Percentiles rank a stretch among this genome's conserved stretches.
phyloP scores from a whole-genome alignment of 257 asterid genomes.

The Solanum clarkiae region DNA sequence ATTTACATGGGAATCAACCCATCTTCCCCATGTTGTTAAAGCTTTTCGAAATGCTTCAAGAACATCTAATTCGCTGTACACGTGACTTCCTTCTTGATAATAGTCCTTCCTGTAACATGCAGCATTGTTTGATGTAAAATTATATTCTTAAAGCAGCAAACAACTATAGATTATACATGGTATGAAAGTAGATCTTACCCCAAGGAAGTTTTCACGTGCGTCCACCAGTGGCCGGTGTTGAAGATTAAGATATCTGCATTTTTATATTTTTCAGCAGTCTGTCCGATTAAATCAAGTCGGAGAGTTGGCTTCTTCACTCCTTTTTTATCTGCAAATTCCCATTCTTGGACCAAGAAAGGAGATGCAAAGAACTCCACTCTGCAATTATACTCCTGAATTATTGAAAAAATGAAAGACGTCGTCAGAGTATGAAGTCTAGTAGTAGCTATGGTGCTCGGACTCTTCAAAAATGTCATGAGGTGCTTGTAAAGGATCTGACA shows the following conservation, averaged over 20 bases:
- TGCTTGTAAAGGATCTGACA: not conserved
- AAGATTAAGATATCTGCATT: conserved; percentile 54
- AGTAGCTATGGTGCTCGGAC: not conserved
- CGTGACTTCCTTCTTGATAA: conserved; percentile 66
- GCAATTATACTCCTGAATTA: conserved; percentile 37
- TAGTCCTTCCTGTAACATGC: conserved; percentile 52
- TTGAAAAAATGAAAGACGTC: not conserved
- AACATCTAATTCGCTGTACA: conserved; percentile 41
- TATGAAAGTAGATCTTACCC: conserved; percentile 22
- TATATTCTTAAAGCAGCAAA: not conserved
- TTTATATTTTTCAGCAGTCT: conserved; percentile 26
- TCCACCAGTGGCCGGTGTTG: conserved; percentile 91
- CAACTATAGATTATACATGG: not conserved
- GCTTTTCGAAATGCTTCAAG: conserved; percentile 58
- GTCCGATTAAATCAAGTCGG: conserved; percentile 49
- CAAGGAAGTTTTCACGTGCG: conserved; percentile 59
- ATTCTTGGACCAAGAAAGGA: conserved; percentile 72
- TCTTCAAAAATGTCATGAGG: not conserved
- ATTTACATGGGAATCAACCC: conserved; percentile 50
- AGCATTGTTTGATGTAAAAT: not conserved
- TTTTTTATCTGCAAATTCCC: conserved; percentile 27
- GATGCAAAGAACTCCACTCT: conserved; percentile 57
- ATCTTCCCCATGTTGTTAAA: conserved; percentile 58
- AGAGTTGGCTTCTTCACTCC: conserved; percentile 57
- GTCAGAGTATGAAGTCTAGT: not conserved